Evolutionary conservation across 192 early-diverging fungal species (phyloP).

Genomic region (Gorgonomyces haynaldii): DNA sequence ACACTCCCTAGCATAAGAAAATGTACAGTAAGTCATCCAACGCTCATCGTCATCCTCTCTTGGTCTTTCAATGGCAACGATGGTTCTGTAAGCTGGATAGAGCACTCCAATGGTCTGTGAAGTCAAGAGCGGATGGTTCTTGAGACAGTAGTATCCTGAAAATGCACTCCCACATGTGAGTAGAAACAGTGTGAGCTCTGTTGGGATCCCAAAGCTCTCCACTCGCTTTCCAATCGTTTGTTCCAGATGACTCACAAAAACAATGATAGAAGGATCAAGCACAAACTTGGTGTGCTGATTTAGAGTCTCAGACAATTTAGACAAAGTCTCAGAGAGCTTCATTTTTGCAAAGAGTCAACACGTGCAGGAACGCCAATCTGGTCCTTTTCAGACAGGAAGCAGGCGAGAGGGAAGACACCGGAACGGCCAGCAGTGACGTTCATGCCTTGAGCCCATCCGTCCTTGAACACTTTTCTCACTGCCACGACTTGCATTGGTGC

Average conservation of each 20-base stretch:
- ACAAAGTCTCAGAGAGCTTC: too few species aligned
- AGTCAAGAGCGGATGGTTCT: slow-evolving; percentile 28
- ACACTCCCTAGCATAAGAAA: slow-evolving; percentile 23
- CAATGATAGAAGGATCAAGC: too few species aligned
- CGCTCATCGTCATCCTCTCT: slow-evolving; percentile 34
- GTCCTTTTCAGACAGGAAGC: slow-evolving; percentile 7
- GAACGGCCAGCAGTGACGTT: slow-evolving; percentile 1
- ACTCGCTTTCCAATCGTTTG: too few species aligned
- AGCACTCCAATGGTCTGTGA: slow-evolving; percentile 29
- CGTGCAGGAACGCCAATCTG: too few species aligned
- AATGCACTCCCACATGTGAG: too few species aligned
- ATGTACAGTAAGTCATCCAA: slow-evolving; percentile 41
- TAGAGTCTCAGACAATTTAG: too few species aligned
- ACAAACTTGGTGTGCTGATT: too few species aligned
- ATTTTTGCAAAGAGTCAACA: too few species aligned
- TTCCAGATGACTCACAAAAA: too few species aligned
- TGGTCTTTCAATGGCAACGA: slow-evolving; percentile 35
- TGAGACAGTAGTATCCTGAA: too few species aligned
- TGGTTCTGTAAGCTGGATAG: slow-evolving; percentile 25
- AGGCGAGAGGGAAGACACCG: slow-evolving; percentile 4
- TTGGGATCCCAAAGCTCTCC: too few species aligned
- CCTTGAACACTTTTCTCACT: not conserved
- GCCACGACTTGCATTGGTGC: not conserved
- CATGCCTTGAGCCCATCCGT: not conserved
- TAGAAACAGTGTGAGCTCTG: too few species aligned